These are phyloP conservation scores for Sporisorium exsertum DNA, from an alignment of 1,284 basidiomycete species.

Conservation along the genomic window DNA sequence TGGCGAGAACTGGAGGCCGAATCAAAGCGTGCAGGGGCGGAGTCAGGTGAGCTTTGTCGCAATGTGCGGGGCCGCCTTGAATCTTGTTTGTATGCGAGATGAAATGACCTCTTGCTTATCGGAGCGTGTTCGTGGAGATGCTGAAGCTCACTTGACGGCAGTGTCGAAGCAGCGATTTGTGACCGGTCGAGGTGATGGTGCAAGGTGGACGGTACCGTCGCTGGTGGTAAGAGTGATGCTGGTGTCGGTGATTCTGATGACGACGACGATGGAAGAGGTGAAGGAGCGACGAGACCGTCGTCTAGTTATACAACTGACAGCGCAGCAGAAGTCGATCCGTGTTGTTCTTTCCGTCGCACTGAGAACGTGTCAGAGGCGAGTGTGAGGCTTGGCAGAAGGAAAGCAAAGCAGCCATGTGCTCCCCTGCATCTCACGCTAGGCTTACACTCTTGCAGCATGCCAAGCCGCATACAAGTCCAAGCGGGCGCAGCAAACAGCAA, in stretches of 20 bases:
- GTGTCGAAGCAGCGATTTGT: not conserved
- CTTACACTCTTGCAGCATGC: constrained; percentile 1
- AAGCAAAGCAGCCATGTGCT: not conserved
- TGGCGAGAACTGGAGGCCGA: not conserved
- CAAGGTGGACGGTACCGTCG: not conserved
- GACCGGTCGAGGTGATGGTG: not conserved
- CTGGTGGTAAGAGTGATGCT: not conserved
- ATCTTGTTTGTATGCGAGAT: constrained; percentile 5
- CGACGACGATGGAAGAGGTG: not conserved
- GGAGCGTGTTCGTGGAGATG: not conserved
- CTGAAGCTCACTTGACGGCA: not conserved
- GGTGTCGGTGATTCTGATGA: not conserved
- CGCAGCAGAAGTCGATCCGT: not conserved
- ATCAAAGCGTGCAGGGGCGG: not conserved
- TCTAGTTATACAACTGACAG: not conserved
- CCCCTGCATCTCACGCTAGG: too few species aligned
- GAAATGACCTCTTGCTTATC: not conserved
- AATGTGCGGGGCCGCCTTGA: constrained; percentile 1
- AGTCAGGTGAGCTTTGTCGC: not conserved
- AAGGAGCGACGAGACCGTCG: not conserved
- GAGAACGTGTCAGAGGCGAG: not conserved
- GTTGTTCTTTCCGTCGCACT: not conserved
- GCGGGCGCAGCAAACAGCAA: not conserved
- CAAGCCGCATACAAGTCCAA: not conserved
- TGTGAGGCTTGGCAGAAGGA: not conserved